phyloP scores from a whole-genome alignment of 2,329 filamentous ascomycete species.

The Lachnellula suecica region DNA sequence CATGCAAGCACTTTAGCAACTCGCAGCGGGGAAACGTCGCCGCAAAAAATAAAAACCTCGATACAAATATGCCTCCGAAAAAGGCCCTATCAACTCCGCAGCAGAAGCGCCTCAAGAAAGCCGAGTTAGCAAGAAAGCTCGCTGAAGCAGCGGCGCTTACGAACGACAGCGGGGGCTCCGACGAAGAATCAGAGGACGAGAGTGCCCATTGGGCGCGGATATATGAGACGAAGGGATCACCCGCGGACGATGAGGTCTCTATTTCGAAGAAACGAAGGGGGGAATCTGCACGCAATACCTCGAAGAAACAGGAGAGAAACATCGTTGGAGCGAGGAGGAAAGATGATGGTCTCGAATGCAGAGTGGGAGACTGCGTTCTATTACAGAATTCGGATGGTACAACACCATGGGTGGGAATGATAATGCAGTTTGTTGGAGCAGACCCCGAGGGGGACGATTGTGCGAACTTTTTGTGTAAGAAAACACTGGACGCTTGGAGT shows the following conservation, averaged over 20 bases:
- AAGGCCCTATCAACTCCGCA: constrained; percentile 11
- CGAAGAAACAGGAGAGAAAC: constrained; percentile 36
- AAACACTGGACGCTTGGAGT: background rate
- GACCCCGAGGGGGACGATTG: constrained; percentile 75
- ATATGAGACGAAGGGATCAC: constrained; percentile 46
- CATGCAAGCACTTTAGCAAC: background rate
- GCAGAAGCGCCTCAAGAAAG: constrained; percentile 26
- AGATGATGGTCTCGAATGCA: constrained; percentile 79
- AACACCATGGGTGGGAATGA: constrained; percentile 89
- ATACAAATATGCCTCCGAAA: constrained; percentile 28
- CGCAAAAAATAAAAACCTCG: background rate
- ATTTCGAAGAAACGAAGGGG: constrained; percentile 9
- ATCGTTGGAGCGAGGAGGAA: constrained; percentile 71
- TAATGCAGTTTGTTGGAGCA: constrained; percentile 76
- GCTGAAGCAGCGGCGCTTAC: constrained; percentile 18
- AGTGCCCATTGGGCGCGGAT: constrained; percentile 81
- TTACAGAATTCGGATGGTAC: constrained; percentile 84
- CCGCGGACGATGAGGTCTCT: background rate
- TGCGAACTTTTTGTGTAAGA: constrained; percentile 75
- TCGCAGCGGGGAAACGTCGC: background rate
- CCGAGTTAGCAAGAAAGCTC: constrained; percentile 42
- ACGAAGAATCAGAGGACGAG: constrained; percentile 76
- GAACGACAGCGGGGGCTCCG: background rate
- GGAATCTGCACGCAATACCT: constrained; percentile 25
- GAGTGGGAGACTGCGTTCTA: constrained; percentile 78